Evolutionary conservation across 164 flowering plant species (phyloP), one percentile per base, ranked within the genome.

Genomic region (Malania oleifera): DNA sequence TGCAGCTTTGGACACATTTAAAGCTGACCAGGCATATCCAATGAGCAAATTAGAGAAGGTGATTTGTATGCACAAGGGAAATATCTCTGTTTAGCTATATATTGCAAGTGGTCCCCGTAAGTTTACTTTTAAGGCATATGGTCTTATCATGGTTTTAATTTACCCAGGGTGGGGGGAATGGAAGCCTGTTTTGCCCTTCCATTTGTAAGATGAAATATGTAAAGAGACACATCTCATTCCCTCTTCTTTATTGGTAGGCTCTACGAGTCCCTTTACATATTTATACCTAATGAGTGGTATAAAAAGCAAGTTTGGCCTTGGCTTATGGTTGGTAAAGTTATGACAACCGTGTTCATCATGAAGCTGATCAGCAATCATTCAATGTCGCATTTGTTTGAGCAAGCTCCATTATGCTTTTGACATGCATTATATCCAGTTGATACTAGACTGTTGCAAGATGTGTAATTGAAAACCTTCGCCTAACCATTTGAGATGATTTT

Each of bases 21-120:
- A 79, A 75, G 93, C 96, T 59, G 96, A 89, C 6, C 70, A 75
- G 66, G 93, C 97, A 69, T 79, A 67, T 72, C 86, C 97, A 1
- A 77, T 92, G 31, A 65, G 76, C 56, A 79, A 65, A 68, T 70
- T 89, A 54, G 67, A 40, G 13, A 73, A 83, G 83, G 98, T 89
- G 41, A 64, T 66, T 55, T 27, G 20, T 1, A n/a, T 26, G 19
- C 35, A 27, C 15, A 20, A 5, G 15, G 51, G 51, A 23, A 47
- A 47, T 11, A 22, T 22, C 14, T 2, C 35, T 50, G 8, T 50
- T 26, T 9, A 50, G 2, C 7, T 27, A 13, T 50, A 27, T 2
- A 50, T 20, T 4, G 54, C 17, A 2, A 50, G 35, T 17, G 18
- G 26, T 26, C 20, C 35, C 28, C 23, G 2, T 22, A 24, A 22